Evolutionary conservation across 169 alveolate species (phyloP).

Genomic region (Plasmodium vivax): DNA sequence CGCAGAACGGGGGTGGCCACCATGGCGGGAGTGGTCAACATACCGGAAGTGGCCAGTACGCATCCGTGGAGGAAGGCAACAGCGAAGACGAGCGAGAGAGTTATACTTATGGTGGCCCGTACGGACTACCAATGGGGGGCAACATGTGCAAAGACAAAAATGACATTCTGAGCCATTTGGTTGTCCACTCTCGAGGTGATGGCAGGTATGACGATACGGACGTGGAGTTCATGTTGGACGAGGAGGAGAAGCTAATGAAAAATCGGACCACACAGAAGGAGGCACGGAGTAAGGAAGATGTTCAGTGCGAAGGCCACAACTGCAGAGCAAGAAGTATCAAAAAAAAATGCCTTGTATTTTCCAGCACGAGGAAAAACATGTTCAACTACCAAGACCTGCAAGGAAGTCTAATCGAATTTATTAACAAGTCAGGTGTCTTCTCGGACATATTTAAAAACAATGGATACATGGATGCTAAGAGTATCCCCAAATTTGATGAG

Average conservation of each 20-base stretch:
- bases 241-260: background rate
- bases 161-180: slow-evolving; percentile 18
- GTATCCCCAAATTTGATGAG: slow-evolving; percentile 50
- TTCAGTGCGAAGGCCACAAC: background rate
- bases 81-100: background rate
- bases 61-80: background rate
- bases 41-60: background rate
- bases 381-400: slow-evolving; percentile 44
- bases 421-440: slow-evolving; percentile 65
- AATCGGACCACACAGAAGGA: slow-evolving; percentile 5
- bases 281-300: background rate
- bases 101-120: background rate
- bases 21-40: background rate
- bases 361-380: slow-evolving; percentile 2
- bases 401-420: slow-evolving; percentile 47
- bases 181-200: slow-evolving; percentile 10
- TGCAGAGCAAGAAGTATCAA: background rate
- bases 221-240: background rate
- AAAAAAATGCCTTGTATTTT: slow-evolving; percentile 23
- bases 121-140: background rate
- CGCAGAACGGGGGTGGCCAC: background rate
- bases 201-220: background rate
- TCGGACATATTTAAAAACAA: slow-evolving; percentile 32
- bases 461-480: slow-evolving; percentile 30
- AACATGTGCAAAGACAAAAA: background rate